phyloP scores from a whole-genome alignment of 345 rosid genomes.

The Populus euphratica region DNA sequence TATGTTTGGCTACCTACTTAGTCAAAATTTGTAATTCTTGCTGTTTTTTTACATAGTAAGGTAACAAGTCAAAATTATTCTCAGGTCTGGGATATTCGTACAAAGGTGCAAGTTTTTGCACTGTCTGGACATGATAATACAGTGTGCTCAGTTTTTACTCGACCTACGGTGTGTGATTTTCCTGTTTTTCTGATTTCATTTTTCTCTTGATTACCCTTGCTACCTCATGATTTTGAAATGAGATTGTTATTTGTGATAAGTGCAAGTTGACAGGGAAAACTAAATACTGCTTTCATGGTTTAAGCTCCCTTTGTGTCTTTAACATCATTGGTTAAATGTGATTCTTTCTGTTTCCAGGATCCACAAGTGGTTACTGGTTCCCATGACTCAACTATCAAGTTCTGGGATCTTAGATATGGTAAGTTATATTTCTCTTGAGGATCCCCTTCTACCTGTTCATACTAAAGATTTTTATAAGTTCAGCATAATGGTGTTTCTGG shows the following conservation, averaged over 20 bases:
- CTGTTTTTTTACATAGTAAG: slow-evolving; percentile 13
- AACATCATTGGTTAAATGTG: slow-evolving; percentile 2
- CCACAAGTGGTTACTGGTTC: slow-evolving; percentile 99
- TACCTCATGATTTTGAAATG: background rate
- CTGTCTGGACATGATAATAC: slow-evolving; percentile 93
- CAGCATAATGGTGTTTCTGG: slow-evolving; percentile 11
- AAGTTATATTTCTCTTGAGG: slow-evolving; percentile 2
- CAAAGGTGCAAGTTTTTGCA: slow-evolving; percentile 93
- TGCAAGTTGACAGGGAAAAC: background rate
- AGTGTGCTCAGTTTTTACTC: slow-evolving; percentile 91
- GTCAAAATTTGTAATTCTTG: background rate
- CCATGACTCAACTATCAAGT: slow-evolving; percentile 91
- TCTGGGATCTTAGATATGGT: slow-evolving; percentile 99
- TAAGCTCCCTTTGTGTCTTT: background rate
- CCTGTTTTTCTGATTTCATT: background rate
- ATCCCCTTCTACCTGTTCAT: background rate
- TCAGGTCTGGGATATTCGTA: slow-evolving; percentile 98
- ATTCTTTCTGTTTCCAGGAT: slow-evolving; percentile 51
- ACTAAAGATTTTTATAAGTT: background rate
- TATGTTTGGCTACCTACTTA: background rate
- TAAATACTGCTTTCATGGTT: background rate
- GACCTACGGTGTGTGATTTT: slow-evolving; percentile 62
- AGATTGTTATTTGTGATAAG: background rate
- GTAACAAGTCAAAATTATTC: slow-evolving; percentile 12
- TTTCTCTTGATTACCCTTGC: background rate